These are phyloP conservation scores for Phialophora tarda DNA, from an alignment of 2,329 filamentous ascomycete species.

Conservation along the genomic window DNA sequence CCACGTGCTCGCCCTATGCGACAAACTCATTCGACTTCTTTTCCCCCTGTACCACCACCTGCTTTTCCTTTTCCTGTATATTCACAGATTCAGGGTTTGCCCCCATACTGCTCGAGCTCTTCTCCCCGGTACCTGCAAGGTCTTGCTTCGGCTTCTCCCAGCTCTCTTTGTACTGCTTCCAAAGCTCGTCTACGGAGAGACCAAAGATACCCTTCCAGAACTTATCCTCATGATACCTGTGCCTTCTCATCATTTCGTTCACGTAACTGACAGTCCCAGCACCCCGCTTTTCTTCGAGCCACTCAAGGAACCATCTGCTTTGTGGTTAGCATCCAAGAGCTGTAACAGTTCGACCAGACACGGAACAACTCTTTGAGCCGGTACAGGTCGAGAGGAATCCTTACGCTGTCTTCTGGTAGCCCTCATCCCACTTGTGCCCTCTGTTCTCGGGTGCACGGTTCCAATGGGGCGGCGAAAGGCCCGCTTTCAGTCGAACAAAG, in stretches of 20 bases:
- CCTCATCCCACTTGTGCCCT: constrained; percentile 75
- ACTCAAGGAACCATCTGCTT: constrained; percentile 76
- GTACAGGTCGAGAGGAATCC: neutral
- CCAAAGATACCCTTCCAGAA: constrained; percentile 75
- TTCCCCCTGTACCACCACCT: constrained; percentile 8
- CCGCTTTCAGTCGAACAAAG: constrained; percentile 80
- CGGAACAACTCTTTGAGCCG: neutral
- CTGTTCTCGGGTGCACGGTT: constrained; percentile 57
- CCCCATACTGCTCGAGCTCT: constrained; percentile 9
- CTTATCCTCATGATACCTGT: constrained; percentile 66
- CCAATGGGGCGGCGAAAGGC: constrained; percentile 83
- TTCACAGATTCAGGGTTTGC: constrained; percentile 4
- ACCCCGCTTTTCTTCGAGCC: constrained; percentile 72
- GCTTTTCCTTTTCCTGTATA: constrained; percentile 14
- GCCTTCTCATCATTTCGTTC: constrained; percentile 69
- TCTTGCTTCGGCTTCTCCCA: constrained; percentile 47
- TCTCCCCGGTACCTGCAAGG: constrained; percentile 18
- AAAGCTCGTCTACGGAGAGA: constrained; percentile 69
- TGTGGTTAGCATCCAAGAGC: neutral
- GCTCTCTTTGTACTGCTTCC: constrained; percentile 70
- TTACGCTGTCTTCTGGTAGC: constrained; percentile 81
- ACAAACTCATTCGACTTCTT: constrained; percentile 19
- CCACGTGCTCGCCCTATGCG: constrained; percentile 1
- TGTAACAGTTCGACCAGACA: neutral
- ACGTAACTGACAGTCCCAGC: constrained; percentile 65